Base-by-base conservation (phyloP, 805 yeast species). In the Candida xiaguanensis region DNA sequence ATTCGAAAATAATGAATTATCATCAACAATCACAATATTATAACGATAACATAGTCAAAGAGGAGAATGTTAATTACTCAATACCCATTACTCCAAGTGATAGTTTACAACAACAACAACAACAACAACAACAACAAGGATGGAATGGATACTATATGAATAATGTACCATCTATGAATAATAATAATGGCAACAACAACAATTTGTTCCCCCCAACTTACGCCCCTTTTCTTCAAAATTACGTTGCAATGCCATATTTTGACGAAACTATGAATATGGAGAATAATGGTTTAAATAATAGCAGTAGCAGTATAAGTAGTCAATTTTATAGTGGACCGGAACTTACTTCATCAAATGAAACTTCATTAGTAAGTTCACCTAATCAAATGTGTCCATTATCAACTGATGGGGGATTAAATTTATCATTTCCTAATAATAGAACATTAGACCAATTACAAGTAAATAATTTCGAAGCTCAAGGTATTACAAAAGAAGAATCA, bases 331-430 rank as follows among this genome's bases (percentile, higher is more conserved):
- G 38, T 34, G 39, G 34, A 14, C 25, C 36, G 5, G 30, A 34
- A 8, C 20, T 19, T 6, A 12, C 25, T 13, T 24, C 31, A 4
- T 36, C 31, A 16, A 25, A 31, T 9, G 35, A 37, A 25, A 41
- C 41, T 16, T 38, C 50, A 2, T 39, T 44, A 22, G 43, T 47
- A 11, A 46, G 44, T 20, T 34, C 45, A 8, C 46, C 51, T 11
- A 38, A 42, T 19, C 31, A 39, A 33, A 30, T 40, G 24, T 17
- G 24, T 12, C 34, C 35, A n/a, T 35, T 12, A 6, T 14, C 39
- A 6, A 19, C 39, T 14, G n/a, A 24, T 28, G 31, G 16, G n/a
- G 12, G 30, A 13, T 22, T 32, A 11, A 14, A 14, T 14, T 15
- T 24, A 13, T 24, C 35, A 6, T 22, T 18, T 13, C 15, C 35